Evolutionary conservation across 495 filamentous ascomycete species (phyloP).

Genomic region (Durotheca rogersii): DNA sequence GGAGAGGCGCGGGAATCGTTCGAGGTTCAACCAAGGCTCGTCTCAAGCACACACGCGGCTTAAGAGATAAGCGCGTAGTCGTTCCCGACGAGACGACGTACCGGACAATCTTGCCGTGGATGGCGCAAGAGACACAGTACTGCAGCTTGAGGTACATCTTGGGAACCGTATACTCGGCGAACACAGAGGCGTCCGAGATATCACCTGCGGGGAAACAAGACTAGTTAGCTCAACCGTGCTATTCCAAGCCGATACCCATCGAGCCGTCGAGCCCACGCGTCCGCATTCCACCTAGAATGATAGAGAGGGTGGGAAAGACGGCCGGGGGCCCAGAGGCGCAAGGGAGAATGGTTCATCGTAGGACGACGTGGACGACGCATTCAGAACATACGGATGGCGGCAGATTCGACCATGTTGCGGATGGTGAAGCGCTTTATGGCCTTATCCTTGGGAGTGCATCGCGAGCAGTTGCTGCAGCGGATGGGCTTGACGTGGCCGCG

Average conservation of each 20-base stretch:
- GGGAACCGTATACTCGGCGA: constrained; percentile 97
- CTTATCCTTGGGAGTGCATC: constrained; percentile 99
- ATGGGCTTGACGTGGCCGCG: constrained; percentile 99
- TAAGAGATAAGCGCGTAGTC: constrained; percentile 34
- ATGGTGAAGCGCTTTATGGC: constrained; percentile 99
- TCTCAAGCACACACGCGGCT: constrained; percentile 55
- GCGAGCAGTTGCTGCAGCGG: constrained; percentile 99
- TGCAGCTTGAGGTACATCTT: constrained; percentile 99
- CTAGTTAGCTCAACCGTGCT: neutral
- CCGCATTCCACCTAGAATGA: neutral
- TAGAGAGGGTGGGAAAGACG: neutral
- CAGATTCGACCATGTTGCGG: constrained; percentile 99
- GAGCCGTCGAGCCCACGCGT: neutral
- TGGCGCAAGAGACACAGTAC: constrained; percentile 99
- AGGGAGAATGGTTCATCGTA: no score
- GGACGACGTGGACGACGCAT: no score
- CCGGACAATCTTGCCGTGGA: constrained; percentile 99
- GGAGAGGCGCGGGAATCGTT: constrained; percentile 25
- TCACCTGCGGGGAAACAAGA: constrained; percentile 66
- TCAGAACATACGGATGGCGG: constrained; percentile 99
- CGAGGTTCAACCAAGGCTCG: constrained; percentile 60
- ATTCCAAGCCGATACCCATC: neutral
- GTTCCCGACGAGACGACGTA: constrained; percentile 58
- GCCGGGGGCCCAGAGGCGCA: constrained; percentile 45
- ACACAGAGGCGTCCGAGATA: constrained; percentile 99